phyloP scores from a whole-genome alignment of 2,329 filamentous ascomycete genomes.

The Aspergillus japonicus region DNA sequence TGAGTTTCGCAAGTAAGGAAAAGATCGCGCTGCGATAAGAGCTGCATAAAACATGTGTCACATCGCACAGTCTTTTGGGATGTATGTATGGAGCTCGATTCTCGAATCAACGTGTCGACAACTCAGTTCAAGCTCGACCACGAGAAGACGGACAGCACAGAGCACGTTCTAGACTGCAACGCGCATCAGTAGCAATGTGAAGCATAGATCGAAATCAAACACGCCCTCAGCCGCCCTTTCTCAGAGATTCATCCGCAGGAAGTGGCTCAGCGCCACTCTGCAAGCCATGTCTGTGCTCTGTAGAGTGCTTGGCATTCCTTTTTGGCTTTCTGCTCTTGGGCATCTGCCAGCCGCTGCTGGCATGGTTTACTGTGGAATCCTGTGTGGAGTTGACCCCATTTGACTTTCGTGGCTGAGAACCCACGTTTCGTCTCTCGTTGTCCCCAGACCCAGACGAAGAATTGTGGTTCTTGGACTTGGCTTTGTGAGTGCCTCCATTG shows the following conservation, averaged over 20 bases:
- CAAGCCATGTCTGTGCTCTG: constrained; percentile 31
- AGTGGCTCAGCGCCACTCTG: constrained; percentile 37
- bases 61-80: not conserved
- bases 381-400: constrained; percentile 32
- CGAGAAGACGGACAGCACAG: not conserved
- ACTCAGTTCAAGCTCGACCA: not conserved
- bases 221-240: constrained; percentile 46
- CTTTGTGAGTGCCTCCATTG: constrained; percentile 35
- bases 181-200: not conserved
- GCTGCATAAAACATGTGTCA: constrained; percentile 14
- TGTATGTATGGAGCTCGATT: not conserved
- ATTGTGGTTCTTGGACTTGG: constrained; percentile 35
- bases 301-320: constrained; percentile 35
- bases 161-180: not conserved
- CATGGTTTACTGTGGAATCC: constrained; percentile 23
- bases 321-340: constrained; percentile 44
- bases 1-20: constrained; percentile 4
- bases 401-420: constrained; percentile 29
- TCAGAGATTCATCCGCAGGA: constrained; percentile 44
- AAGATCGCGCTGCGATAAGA: constrained; percentile 11
- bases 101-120: not conserved
- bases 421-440: constrained; percentile 31
- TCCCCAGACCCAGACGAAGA: constrained; percentile 20
- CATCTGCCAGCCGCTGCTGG: constrained; percentile 43
- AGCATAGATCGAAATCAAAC: not conserved